Base-by-base conservation (phyloP, 1,284 basidiomycete genomes). In the Entoloma clypeatum region DNA sequence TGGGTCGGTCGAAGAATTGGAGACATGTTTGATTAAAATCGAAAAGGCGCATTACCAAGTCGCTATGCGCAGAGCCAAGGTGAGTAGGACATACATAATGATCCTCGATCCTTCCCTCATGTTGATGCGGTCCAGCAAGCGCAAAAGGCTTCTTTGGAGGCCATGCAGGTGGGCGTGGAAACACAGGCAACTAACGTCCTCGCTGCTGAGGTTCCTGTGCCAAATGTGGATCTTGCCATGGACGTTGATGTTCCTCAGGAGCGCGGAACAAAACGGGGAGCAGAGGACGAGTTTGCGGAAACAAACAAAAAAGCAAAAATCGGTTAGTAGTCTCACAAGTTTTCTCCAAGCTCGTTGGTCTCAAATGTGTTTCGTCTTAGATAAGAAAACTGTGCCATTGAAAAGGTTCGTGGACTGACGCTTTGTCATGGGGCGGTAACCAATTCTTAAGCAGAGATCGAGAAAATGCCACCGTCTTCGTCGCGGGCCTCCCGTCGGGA, bases 401-500 rank as follows among this genome's bases (percentile, higher is more conserved):
- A 87, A 86, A 62, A 72, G 86, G 86, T 83, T 47, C 11, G 64
- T 54, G 34, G 19, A 32, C 19, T 21, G 27, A 7, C 11, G 16
- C 28, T 27, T 19, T 24, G 24, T 22, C 24, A 10, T 27, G 32
- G 19, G 25, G 18, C 39, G 11, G 31, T 17, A 7, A 21, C 7
- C n/a, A n/a, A n/a, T n/a, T 13, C 22, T 35, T 5, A 4, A 32
- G 1, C 52, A 93, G 95, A 46, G 96, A 99, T 64, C 90, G 96
- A 36, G 96, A 99, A 67, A 90, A 98, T 54, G 82, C 82, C 26
- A 96, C 93, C 0, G 85, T 98, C 2, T 86, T 98, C 38, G 86
- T 97, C 5, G 77, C 82, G 1, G 79, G 86, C 21, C 66, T 97
- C 6, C 79, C 81, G 0, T 32, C 61, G 1, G 70, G 71, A 25